These are phyloP conservation scores for Helotiales sp. DNA, from an alignment of 2,329 filamentous ascomycete genomes.

Conservation along the genomic window DNA sequence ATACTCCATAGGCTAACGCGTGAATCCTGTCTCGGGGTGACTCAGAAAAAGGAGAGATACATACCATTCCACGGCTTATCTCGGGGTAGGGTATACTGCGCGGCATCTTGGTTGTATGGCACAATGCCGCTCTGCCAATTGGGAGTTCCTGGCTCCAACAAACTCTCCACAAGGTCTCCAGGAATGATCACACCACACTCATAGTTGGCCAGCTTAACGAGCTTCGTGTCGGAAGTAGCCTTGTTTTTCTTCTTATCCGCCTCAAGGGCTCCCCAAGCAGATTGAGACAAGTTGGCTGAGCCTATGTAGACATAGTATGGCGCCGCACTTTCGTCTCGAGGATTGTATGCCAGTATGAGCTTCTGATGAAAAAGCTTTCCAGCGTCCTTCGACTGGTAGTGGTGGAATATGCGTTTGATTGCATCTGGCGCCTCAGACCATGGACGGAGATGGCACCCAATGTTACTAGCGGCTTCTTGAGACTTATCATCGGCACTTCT, in stretches of 20 bases:
- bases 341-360: slow-evolving; percentile 23
- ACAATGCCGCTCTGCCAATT: slow-evolving; percentile 20
- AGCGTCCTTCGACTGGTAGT: slow-evolving; percentile 23
- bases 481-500: slow-evolving; percentile 11
- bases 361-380: slow-evolving; percentile 25
- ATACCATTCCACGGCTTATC: slow-evolving; percentile 24
- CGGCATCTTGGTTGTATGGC: slow-evolving; percentile 19
- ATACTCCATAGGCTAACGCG: not conserved
- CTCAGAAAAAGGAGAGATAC: not conserved
- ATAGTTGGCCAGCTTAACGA: slow-evolving; percentile 19
- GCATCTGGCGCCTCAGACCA: slow-evolving; percentile 18
- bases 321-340: slow-evolving; percentile 1
- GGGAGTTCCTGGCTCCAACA: slow-evolving; percentile 19
- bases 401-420: slow-evolving; percentile 24
- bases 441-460: slow-evolving; percentile 24
- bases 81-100: slow-evolving; percentile 12
- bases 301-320: slow-evolving; percentile 24
- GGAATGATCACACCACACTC: slow-evolving; percentile 24
- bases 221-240: slow-evolving; percentile 21
- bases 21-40: not conserved
- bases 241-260: slow-evolving; percentile 21
- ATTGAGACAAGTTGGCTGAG: slow-evolving; percentile 23
- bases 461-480: slow-evolving; percentile 22
- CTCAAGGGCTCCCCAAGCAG: slow-evolving; percentile 21
- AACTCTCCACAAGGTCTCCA: slow-evolving; percentile 12